Evolutionary conservation across 73 alveolate species (phyloP).

Genomic region (Effrenium voratum): DNA sequence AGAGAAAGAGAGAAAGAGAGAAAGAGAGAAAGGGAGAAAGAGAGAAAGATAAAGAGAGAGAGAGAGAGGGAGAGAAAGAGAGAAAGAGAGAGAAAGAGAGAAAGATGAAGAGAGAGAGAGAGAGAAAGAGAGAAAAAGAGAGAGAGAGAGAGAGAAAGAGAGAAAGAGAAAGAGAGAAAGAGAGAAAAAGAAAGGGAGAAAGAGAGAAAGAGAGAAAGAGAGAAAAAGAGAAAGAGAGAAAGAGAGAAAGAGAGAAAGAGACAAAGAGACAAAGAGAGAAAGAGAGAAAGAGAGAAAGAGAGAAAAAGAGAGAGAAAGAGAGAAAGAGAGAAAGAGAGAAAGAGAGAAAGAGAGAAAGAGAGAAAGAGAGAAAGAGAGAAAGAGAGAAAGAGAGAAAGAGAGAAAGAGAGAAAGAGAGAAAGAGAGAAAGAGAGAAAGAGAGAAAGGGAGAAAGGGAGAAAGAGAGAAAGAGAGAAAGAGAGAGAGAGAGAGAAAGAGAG

Average conservation of each 20-base stretch:
- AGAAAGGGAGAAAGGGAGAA: neutral
- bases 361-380: neutral
- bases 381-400: neutral
- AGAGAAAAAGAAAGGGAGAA: too few species aligned
- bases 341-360: neutral
- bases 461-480: too few species aligned
- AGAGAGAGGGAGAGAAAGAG: too few species aligned
- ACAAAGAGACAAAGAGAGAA: neutral
- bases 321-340: neutral
- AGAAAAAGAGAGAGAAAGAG: neutral
- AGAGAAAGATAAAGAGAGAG: too few species aligned
- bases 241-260: too few species aligned
- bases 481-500: neutral
- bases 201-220: too few species aligned
- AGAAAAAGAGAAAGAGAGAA: too few species aligned
- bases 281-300: neutral
- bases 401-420: neutral
- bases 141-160: too few species aligned
- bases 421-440: neutral
- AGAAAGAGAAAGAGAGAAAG: too few species aligned
- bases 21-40: too few species aligned
- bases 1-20: neutral
- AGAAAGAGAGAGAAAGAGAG: neutral
- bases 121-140: too few species aligned
- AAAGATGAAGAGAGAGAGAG: too few species aligned